These are phyloP conservation scores for Ceratocystis eucalypticola DNA, from an alignment of 2,329 filamentous ascomycete genomes.

Conservation along the genomic window DNA sequence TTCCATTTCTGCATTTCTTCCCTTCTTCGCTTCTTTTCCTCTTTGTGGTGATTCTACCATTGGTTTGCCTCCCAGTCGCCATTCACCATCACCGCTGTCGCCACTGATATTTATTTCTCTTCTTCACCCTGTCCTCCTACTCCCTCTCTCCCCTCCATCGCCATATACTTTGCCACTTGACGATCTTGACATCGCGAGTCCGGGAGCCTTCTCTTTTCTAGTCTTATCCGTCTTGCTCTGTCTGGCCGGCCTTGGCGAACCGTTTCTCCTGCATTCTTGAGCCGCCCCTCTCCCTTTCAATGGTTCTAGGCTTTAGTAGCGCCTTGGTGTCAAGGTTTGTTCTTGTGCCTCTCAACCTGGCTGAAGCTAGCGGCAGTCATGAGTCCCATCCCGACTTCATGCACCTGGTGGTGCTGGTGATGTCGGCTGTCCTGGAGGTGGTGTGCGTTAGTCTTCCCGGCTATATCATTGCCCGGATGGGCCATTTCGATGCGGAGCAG, in stretches of 20 bases:
- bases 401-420: constrained; percentile 68
- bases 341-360: neutral
- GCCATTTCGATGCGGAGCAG: constrained; percentile 88
- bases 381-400: constrained; percentile 50
- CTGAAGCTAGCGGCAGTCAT: constrained; percentile 24
- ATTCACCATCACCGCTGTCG: neutral
- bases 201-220: neutral
- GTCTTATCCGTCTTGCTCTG: neutral
- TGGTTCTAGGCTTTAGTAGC: neutral
- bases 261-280: neutral
- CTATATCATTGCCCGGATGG: constrained; percentile 78
- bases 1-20: neutral
- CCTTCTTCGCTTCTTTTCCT: neutral
- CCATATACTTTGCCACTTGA: neutral
- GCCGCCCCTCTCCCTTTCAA: neutral
- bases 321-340: constrained; percentile 1
- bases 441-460: constrained; percentile 90
- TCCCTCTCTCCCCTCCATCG: neutral
- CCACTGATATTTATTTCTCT: neutral
- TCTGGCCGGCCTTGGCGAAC: neutral
- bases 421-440: constrained; percentile 88
- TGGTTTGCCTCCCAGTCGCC: neutral
- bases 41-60: neutral
- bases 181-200: neutral
- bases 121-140: neutral